phyloP scores from a whole-genome alignment of 2,329 filamentous ascomycete species.

The Fusarium camptoceras region DNA sequence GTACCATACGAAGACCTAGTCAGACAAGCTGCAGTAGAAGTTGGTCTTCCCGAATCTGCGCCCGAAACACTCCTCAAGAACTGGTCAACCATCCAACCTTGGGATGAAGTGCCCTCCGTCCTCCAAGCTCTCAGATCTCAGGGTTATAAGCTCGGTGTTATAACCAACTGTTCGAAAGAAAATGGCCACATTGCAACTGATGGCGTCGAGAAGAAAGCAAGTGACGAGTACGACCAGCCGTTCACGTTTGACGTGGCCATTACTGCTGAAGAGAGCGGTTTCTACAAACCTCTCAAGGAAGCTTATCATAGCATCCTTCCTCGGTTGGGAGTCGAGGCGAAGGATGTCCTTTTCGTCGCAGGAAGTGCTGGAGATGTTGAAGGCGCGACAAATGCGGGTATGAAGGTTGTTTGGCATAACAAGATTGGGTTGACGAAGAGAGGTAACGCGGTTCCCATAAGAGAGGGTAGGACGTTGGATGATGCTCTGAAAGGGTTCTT shows the following conservation, averaged over 20 bases:
- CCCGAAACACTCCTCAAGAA: conserved; percentile 44
- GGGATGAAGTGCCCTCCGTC: conserved; percentile 39
- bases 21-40: conserved; percentile 46
- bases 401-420: conserved; percentile 57
- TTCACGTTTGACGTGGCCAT: conserved; percentile 50
- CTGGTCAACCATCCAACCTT: conserved; percentile 47
- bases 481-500: neutral
- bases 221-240: conserved; percentile 12
- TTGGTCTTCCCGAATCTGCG: conserved; percentile 47
- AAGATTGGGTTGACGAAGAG: conserved; percentile 45
- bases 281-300: conserved; percentile 52
- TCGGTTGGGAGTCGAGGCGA: conserved; percentile 41
- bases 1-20: conserved; percentile 50
- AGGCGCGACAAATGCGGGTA: conserved; percentile 53
- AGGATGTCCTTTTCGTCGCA: conserved; percentile 52
- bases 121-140: conserved; percentile 38
- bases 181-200: conserved; percentile 45
- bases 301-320: conserved; percentile 51
- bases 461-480: conserved; percentile 7
- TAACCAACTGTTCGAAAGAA: conserved; percentile 54
- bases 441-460: conserved; percentile 36
- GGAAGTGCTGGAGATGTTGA: conserved; percentile 56
- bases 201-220: conserved; percentile 4
- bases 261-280: conserved; percentile 55
- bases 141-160: conserved; percentile 52